phyloP scores from a whole-genome alignment of 2,329 filamentous ascomycete species.

The Cryphonectria radicalis region DNA sequence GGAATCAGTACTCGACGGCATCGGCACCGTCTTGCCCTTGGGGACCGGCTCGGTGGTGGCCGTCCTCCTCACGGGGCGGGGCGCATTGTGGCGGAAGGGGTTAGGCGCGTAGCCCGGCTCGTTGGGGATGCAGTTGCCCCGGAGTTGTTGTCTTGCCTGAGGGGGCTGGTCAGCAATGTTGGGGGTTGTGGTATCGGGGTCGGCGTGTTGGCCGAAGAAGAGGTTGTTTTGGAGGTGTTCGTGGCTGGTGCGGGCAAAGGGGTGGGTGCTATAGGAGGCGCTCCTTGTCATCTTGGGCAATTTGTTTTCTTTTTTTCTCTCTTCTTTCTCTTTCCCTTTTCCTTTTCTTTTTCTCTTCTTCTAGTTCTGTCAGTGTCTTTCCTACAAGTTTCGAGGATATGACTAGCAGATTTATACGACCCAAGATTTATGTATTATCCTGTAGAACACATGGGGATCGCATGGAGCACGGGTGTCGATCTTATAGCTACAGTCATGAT shows the following conservation, averaged over 20 bases:
- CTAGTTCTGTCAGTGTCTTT: not conserved
- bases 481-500: not conserved
- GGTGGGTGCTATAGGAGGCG: not conserved
- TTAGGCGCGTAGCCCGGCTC: not conserved
- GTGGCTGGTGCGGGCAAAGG: not conserved
- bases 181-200: not conserved
- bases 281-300: not conserved
- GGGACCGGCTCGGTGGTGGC: not conserved
- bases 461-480: not conserved
- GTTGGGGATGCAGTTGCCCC: not conserved
- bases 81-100: not conserved
- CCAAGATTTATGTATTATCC: not conserved
- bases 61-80: not conserved
- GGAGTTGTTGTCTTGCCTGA: not conserved
- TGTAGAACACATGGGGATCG: too few relatives aligned
- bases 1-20: not conserved
- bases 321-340: not conserved
- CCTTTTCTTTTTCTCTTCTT: too few relatives aligned
- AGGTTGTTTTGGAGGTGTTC: not conserved
- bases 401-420: not conserved
- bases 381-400: not conserved
- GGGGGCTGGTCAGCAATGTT: not conserved
- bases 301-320: not conserved
- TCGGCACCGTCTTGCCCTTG: not conserved
- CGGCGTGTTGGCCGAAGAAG: not conserved